Conservation (phyloP, 2,329 filamentous ascomycete species). For the Pyrenochaeta sp. region DNA sequence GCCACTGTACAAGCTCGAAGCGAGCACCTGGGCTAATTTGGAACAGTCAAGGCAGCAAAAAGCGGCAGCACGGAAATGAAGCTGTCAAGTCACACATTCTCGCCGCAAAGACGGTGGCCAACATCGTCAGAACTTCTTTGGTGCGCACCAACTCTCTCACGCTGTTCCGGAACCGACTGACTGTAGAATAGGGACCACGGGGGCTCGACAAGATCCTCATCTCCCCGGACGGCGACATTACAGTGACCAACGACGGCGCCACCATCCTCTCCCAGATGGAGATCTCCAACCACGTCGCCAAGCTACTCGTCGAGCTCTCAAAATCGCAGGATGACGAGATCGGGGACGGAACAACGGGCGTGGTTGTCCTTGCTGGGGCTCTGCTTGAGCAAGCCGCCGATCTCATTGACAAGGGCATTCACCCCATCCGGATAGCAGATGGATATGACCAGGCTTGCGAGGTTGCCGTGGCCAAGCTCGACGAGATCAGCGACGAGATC, state of each 20-base stretch:
- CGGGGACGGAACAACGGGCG: constrained; percentile 96
- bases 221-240: constrained; percentile 97
- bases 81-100: constrained; percentile 98
- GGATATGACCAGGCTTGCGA: constrained; percentile 98
- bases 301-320: constrained; percentile 93
- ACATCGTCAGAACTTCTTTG: constrained; percentile 96
- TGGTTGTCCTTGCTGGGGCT: constrained; percentile 93
- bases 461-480: constrained; percentile 90
- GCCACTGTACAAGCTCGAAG: no score
- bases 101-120: constrained; percentile 92
- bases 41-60: constrained; percentile 95
- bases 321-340: constrained; percentile 99
- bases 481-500: constrained; percentile 91
- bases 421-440: constrained; percentile 97
- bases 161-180: constrained; percentile 11
- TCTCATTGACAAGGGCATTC: constrained; percentile 99
- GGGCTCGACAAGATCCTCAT: constrained; percentile 99
- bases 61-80: constrained; percentile 93
- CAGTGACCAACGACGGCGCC: constrained; percentile 97
- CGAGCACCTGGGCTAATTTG: no score
- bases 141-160: constrained; percentile 48
- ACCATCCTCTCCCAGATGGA: constrained; percentile 98
- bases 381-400: constrained; percentile 96
- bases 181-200: constrained; percentile 71
- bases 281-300: constrained; percentile 97